Evolutionary conservation across 148 eudicot genomes (phyloP), one percentile per base, ranked within the genome.

Genomic region (Vaccinium vitisidaea): DNA sequence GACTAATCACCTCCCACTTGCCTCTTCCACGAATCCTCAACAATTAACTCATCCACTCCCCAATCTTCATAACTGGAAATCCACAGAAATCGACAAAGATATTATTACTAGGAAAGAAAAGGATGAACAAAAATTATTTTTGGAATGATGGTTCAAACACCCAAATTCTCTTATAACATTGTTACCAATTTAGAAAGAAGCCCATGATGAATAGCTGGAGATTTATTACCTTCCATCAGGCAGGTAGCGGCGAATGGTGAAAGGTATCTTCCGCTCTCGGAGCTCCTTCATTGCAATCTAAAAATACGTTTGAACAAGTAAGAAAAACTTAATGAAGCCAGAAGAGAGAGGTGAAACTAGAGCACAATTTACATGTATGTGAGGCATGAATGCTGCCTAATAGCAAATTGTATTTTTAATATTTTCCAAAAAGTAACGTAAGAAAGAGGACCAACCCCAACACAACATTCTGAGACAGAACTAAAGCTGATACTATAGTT

Each of bases 271-370:
- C 82, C 93, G 89, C 86, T 95, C 85, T 30, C 98, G 93, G 18
- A 97, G 95, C 84, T 97, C 98, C 90, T 97, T 97, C 99, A 97
- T 97, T 36, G 99, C 98, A 90, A 97, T 97, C 99, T 97, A 79
- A 83, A 77, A 53, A 49, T 69, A 43, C 11, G 8, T n/a, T 21
- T 23, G 16, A 39, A 82, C n/a, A 83, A 48, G 27, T 18, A 7
- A 76, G 6, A 15, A 76, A 27, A 79, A 71, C 23, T 39, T 6
- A 4, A 75, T 16, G 48, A 74, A 23, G 13, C 27, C 32, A 46
- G 6, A 50, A 18, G 54, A 50, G 3, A 23, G 39, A 59, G 1
- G 39, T 16, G 10, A 56, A 79, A 79, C 49, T 18, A 79, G 10
- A 80, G 53, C n/a, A 53, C 48, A 61, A 55, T 56, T 30, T 30